Evolutionary conservation across 352 stramenopile species (phyloP).

Genomic region (Phytopythium ostracodes): DNA sequence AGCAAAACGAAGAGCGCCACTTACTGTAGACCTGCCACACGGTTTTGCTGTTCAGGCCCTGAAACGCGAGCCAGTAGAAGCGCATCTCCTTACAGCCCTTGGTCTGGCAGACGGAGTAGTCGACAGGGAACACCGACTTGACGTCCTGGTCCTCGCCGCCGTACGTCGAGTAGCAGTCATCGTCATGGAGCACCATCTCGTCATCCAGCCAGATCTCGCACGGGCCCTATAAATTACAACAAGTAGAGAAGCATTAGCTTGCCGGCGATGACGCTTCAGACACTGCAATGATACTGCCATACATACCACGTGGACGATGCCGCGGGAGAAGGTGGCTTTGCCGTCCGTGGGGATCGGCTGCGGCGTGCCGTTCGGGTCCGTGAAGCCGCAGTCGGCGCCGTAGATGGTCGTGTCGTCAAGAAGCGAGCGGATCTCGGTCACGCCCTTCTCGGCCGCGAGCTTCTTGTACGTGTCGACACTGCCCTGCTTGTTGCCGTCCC

Average conservation of each 20-base stretch:
- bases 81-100: constrained; percentile 29
- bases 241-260: too few relatives aligned
- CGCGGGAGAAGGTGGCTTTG: constrained; percentile 29
- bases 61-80: constrained; percentile 37
- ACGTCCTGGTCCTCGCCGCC: constrained; percentile 26
- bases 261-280: too few relatives aligned
- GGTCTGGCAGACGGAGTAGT: constrained; percentile 26
- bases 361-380: constrained; percentile 20
- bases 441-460: constrained; percentile 22
- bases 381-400: constrained; percentile 28
- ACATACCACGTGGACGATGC: constrained; percentile 1
- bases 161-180: constrained; percentile 28
- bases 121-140: constrained; percentile 28
- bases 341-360: constrained; percentile 29
- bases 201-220: constrained; percentile 35
- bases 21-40: too few relatives aligned
- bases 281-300: too few relatives aligned
- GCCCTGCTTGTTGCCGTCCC: constrained; percentile 24
- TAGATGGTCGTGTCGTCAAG: constrained; percentile 33
- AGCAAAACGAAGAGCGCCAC: too few relatives aligned
- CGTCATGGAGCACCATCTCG: constrained; percentile 24
- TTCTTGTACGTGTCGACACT: constrained; percentile 20
- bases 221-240: constrained; percentile 10
- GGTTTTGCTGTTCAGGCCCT: constrained; percentile 22
- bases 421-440: constrained; percentile 23